Percentiles rank a stretch among this genome's conserved stretches.
Evolutionary conservation across 352 stramenopile species (phyloP).

Genomic region (Globisporangium recalcitrans): DNA sequence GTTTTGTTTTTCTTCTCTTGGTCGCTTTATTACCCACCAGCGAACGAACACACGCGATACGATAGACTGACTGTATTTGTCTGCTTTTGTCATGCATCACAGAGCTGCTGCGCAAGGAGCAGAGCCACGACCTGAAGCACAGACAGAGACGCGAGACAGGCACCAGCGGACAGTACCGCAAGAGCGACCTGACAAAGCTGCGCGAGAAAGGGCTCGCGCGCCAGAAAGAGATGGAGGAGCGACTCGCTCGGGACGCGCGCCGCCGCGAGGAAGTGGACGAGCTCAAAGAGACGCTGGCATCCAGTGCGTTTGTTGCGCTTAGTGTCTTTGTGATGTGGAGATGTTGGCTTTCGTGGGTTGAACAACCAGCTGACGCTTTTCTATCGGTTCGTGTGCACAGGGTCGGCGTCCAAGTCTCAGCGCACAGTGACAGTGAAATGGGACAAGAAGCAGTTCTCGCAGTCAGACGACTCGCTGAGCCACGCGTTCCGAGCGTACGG

Average conservation of each 20-base stretch:
- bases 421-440: constrained; percentile 79
- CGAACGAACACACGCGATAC: not conserved
- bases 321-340: not conserved
- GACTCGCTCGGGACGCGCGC: constrained; percentile 35
- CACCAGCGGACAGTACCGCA: constrained; percentile 22
- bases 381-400: not conserved
- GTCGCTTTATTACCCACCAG: not conserved
- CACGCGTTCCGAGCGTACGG: constrained; percentile 51
- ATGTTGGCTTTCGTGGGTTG: not conserved
- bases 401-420: constrained; percentile 42
- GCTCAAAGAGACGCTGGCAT: constrained; percentile 15
- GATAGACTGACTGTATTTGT: not conserved
- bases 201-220: constrained; percentile 45
- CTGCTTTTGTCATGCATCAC: not conserved
- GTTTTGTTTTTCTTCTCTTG: not conserved
- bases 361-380: not conserved
- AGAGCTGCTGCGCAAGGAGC: constrained; percentile 67
- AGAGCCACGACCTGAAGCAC: constrained; percentile 30
- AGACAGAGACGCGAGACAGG: constrained; percentile 26
- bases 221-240: constrained; percentile 53
- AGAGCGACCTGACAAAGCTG: constrained; percentile 47
- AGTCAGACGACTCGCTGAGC: constrained; percentile 74
- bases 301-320: not conserved
- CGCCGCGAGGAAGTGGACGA: constrained; percentile 33
- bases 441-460: constrained; percentile 57